phyloP scores from a whole-genome alignment of 106 monocot species.

The Dendrobium nobile region DNA sequence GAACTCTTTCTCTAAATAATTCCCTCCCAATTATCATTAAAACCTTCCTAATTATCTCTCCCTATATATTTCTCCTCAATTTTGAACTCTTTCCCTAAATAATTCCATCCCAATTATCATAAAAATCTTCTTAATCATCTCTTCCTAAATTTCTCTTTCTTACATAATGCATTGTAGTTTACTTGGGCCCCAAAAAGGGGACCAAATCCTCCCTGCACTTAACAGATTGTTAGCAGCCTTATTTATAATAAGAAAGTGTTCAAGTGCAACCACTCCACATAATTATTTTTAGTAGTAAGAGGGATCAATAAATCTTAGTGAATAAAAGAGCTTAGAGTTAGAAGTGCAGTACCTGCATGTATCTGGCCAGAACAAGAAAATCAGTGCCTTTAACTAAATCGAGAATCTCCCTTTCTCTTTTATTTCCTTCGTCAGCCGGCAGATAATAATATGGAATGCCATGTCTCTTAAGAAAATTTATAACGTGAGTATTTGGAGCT shows the following conservation, averaged over 20 bases:
- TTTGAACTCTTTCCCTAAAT: too few relatives aligned
- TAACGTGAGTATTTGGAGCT: slow-evolving; percentile 67
- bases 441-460: slow-evolving; percentile 85
- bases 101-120: too few relatives aligned
- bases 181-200: too few relatives aligned
- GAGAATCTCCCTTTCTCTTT: slow-evolving; percentile 84
- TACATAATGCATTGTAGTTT: too few relatives aligned
- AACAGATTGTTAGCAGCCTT: too few relatives aligned
- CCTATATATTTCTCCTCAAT: too few relatives aligned
- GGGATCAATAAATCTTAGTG: neutral
- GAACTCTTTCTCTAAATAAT: too few relatives aligned
- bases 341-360: slow-evolving; percentile 81
- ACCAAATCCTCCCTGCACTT: too few relatives aligned
- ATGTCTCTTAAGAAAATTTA: slow-evolving; percentile 79
- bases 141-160: too few relatives aligned
- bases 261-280: neutral
- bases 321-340: neutral
- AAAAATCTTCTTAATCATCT: too few relatives aligned
- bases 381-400: slow-evolving; percentile 67
- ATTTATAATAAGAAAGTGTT: neutral
- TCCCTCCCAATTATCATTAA: too few relatives aligned
- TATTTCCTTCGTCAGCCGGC: slow-evolving; percentile 47
- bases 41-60: too few relatives aligned
- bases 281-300: neutral
- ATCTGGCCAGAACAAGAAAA: slow-evolving; percentile 95